Evolutionary conservation across 2,329 filamentous ascomycete genomes (phyloP), one percentile per base, ranked within the genome.

Genomic region (Macroventuria anomochaeta): DNA sequence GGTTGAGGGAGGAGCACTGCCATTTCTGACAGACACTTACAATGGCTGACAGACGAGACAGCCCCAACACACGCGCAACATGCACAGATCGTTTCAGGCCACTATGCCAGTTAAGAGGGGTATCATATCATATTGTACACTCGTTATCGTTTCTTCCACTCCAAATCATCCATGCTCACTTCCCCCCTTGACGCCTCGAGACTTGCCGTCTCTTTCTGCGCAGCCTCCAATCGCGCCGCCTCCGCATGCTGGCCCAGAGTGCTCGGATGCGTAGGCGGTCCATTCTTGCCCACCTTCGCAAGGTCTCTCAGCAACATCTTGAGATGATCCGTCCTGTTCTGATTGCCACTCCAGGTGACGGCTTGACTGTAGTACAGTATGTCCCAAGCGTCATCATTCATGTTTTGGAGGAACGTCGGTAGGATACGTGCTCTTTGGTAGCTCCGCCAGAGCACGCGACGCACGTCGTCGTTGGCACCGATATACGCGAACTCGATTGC

Each of bases 281-380:
- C 73, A 32, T 67, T 62, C 32, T 57, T 65, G 0, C 72, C 73
- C 25, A 74, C 54, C 15, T 61, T 68, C 29, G 56, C 49, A 50
- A 75, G 47, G 50, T 75, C 73, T 0, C 39, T 36, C 39, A 73
- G 46, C 25, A 75, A 20, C 34, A 67, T 41, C 20, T 48, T 53
- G 37, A 75, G 44, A 60, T 74, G 71, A 20, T 61, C 46, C 28
- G 67, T 58, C 5, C 71, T 59, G 31, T 72, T 74, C 40, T 69
- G 64, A 48, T 75, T 75, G 1, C 60, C 59, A 1, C 56, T 42
- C 72, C 72, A 75, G 7, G 63, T 72, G 5, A 74, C 71, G 2
- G 72, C 72, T 42, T 75, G 73, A 1, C 65, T 71, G 34, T 75
- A 75, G 46, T 71, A 75, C 36, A 75, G 28, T 7, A 75, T 66